Conservation (phyloP, 2,329 filamentous ascomycete genomes). For the Claviceps sp. region DNA sequence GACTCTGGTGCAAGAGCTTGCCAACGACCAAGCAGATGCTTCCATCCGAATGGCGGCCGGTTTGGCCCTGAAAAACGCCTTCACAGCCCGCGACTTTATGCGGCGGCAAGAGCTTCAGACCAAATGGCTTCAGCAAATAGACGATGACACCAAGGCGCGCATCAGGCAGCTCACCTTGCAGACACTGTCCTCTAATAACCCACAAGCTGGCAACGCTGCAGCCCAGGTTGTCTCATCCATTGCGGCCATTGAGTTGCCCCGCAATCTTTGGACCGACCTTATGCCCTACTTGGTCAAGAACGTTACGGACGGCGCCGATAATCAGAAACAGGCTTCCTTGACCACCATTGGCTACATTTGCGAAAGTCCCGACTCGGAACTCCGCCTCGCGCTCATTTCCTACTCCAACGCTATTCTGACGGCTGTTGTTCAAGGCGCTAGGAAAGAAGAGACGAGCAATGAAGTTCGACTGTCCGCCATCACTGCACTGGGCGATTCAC, state of each 20-base stretch:
- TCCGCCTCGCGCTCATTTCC: conserved; percentile 64
- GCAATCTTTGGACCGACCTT: conserved; percentile 84
- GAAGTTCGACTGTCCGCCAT: conserved; percentile 91
- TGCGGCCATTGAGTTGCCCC: conserved; percentile 85
- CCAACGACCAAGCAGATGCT: conserved; percentile 72
- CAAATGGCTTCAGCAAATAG: conserved; percentile 81
- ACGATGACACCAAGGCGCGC: conserved; percentile 66
- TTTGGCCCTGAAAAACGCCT: conserved; percentile 95
- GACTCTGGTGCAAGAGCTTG: conserved; percentile 84
- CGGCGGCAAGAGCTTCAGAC: conserved; percentile 82
- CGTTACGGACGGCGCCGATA: conserved; percentile 72
- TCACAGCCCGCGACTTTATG: conserved; percentile 80
- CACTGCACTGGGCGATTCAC: conserved; percentile 83
- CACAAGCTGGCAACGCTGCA: conserved; percentile 74
- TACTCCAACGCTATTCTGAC: conserved; percentile 98
- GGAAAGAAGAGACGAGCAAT: conserved; percentile 85
- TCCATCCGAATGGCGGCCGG: conserved; percentile 88
- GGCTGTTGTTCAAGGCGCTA: conserved; percentile 90
- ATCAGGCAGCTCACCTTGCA: conserved; percentile 87
- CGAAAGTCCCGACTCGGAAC: conserved; percentile 81
- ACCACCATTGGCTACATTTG: conserved; percentile 98
- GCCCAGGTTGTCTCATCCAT: conserved; percentile 94
- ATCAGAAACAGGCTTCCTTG: conserved; percentile 87
- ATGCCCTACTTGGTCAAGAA: conserved; percentile 84
- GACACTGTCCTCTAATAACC: conserved; percentile 67